Conservation (phyloP, 306 rosid genomes). For the Vigna nakashimae region DNA sequence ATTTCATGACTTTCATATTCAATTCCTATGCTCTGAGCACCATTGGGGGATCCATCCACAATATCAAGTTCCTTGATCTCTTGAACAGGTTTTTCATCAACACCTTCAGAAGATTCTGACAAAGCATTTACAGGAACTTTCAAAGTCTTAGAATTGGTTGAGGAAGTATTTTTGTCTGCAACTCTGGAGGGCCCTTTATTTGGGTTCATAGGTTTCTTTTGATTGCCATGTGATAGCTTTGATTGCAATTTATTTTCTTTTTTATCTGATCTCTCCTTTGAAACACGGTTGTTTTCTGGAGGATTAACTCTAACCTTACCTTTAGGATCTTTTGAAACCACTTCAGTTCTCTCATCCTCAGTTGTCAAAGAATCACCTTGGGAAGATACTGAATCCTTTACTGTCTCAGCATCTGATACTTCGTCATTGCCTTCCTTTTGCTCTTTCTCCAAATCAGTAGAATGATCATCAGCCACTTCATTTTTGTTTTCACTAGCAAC, state of each 20-base stretch:
- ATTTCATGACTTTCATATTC: constrained; percentile 52
- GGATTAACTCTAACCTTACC: constrained; percentile 47
- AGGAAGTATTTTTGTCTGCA: constrained; percentile 47
- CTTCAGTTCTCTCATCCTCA: constrained; percentile 74
- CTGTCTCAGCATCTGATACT: constrained; percentile 74
- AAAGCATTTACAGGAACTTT: constrained; percentile 54
- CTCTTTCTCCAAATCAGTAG: constrained; percentile 68
- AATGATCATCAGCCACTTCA: constrained; percentile 61
- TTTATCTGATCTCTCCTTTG: constrained; percentile 55
- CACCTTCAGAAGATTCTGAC: constrained; percentile 68
- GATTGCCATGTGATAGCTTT: constrained; percentile 48
- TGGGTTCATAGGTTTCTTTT: constrained; percentile 54
- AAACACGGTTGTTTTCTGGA: constrained; percentile 50
- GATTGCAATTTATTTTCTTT: constrained; percentile 54
- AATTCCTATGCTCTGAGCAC: constrained; percentile 52
- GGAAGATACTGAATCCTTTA: constrained; percentile 78
- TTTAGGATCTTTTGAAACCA: constrained; percentile 53
- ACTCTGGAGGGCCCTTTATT: constrained; percentile 51
- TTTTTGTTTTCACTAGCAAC: constrained; percentile 55
- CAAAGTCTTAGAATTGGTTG: constrained; percentile 47
- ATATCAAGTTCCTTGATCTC: constrained; percentile 57
- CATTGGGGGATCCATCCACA: constrained; percentile 64
- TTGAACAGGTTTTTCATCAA: constrained; percentile 60
- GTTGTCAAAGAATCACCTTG: constrained; percentile 63
- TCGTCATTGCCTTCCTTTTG: constrained; percentile 66